Conservation (phyloP, 2,329 filamentous ascomycete genomes). For the Ophiostoma ulmi region DNA sequence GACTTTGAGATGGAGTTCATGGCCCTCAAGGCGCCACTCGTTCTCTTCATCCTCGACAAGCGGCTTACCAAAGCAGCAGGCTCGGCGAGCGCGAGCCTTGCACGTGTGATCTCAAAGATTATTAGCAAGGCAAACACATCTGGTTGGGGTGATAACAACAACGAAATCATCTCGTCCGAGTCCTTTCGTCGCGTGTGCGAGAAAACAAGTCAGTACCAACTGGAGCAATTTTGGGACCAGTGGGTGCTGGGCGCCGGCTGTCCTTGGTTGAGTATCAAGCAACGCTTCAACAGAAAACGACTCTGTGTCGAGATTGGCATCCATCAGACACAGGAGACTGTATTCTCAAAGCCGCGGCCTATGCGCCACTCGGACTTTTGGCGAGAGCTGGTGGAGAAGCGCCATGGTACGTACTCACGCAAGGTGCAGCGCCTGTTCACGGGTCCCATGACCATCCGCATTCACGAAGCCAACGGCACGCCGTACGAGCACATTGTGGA, state of each 20-base stretch:
- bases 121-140: conserved; percentile 70
- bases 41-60: conserved; percentile 90
- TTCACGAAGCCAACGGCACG: conserved; percentile 96
- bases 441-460: conserved; percentile 94
- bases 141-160: conserved; percentile 45
- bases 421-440: conserved; percentile 62
- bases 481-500: conserved; percentile 98
- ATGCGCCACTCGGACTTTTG: conserved; percentile 73
- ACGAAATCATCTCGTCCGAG: conserved; percentile 67
- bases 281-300: conserved; percentile 96
- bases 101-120: conserved; percentile 78
- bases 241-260: conserved; percentile 89
- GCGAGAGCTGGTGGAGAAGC: conserved; percentile 75
- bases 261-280: conserved; percentile 77
- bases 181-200: conserved; percentile 81
- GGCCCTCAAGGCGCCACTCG: conserved; percentile 80
- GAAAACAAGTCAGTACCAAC: conserved; percentile 70
- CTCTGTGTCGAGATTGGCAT: conserved; percentile 90
- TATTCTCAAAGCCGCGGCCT: conserved; percentile 47
- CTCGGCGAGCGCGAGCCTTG: conserved; percentile 63
- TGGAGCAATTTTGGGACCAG: conserved; percentile 88
- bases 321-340: conserved; percentile 63
- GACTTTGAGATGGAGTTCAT: conserved; percentile 86
- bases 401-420: conserved; percentile 62
- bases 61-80: conserved; percentile 83